These are phyloP conservation scores for Vitis rupestris DNA, from an alignment of 164 flowering plant genomes.

Conservation along the genomic window DNA sequence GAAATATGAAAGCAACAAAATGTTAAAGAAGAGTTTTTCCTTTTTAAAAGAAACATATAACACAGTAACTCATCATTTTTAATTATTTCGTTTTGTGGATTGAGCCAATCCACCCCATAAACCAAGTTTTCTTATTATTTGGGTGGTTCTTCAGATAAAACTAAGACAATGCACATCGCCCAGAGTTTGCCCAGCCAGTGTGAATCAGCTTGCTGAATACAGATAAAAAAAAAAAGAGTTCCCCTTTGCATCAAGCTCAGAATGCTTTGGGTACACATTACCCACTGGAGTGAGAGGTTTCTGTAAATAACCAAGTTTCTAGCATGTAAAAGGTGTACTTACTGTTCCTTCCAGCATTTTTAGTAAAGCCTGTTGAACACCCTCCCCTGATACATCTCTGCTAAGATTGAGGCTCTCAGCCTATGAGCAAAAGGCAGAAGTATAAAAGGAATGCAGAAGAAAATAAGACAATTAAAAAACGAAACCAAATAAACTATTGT, in stretches of 20 bases:
- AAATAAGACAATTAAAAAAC: neutral
- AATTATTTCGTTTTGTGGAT: too few relatives aligned
- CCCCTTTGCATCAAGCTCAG: neutral
- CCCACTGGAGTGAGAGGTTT: neutral
- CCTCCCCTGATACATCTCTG: slow-evolving; percentile 98
- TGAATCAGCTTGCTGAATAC: too few relatives aligned
- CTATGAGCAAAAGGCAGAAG: slow-evolving; percentile 37
- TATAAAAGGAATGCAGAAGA: neutral
- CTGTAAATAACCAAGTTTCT: neutral
- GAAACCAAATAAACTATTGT: neutral
- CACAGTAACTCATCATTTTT: too few relatives aligned
- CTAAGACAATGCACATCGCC: too few relatives aligned
- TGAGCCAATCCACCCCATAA: too few relatives aligned
- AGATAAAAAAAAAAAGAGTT: neutral
- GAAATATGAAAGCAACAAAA: too few relatives aligned
- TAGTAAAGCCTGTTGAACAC: slow-evolving; percentile 92
- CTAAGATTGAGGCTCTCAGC: slow-evolving; percentile 88
- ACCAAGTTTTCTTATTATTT: too few relatives aligned
- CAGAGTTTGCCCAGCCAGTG: too few relatives aligned
- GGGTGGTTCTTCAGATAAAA: too few relatives aligned
- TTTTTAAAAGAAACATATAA: too few relatives aligned
- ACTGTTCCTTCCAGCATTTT: slow-evolving; percentile 99
- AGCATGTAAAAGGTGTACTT: slow-evolving; percentile 27
- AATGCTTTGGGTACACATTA: neutral
- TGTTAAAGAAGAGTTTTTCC: too few relatives aligned